Evolutionary conservation across 2,329 filamentous ascomycete species (phyloP).

Genomic region (Hypoxylon sp.): DNA sequence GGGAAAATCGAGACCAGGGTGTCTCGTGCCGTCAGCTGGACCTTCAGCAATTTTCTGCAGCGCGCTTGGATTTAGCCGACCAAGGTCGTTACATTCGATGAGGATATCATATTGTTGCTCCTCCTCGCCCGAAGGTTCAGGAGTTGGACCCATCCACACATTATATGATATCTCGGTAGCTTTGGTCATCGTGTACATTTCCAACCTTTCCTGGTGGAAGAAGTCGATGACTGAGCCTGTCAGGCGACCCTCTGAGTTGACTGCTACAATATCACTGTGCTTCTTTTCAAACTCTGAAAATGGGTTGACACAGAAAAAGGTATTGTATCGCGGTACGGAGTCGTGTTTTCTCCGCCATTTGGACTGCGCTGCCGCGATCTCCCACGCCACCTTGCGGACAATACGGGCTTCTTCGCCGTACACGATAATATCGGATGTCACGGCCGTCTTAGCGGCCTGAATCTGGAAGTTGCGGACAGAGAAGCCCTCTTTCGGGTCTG

Average conservation of each 20-base stretch:
- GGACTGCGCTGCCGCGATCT: conserved; percentile 77
- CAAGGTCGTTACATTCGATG: conserved; percentile 88
- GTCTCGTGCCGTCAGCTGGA: conserved; percentile 52
- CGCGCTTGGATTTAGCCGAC: conserved; percentile 74
- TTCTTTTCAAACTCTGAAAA: conserved; percentile 77
- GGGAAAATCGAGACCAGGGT: conserved; percentile 76
- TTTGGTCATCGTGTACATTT: conserved; percentile 94
- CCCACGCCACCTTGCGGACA: conserved; percentile 70
- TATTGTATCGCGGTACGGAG: conserved; percentile 75
- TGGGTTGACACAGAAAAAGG: conserved; percentile 73
- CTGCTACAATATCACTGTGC: conserved; percentile 74
- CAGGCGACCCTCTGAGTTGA: conserved; percentile 73
- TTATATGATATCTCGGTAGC: conserved; percentile 89
- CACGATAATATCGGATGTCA: conserved; percentile 89
- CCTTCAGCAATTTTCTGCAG: conserved; percentile 70
- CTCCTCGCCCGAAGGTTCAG: conserved; percentile 68
- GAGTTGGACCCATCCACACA: conserved; percentile 89
- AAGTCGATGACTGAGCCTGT: conserved; percentile 88
- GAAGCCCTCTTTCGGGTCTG: conserved; percentile 89
- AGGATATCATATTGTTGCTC: conserved; percentile 79
- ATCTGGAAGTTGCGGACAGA: conserved; percentile 98
- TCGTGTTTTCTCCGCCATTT: conserved; percentile 75
- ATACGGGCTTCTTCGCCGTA: conserved; percentile 78
- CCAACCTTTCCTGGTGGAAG: conserved; percentile 83
- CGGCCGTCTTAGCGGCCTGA: conserved; percentile 85